Evolutionary conservation across 2,329 filamentous ascomycete genomes (phyloP), one percentile per base, ranked within the genome.

Genomic region (Colletotrichum sublineola): DNA sequence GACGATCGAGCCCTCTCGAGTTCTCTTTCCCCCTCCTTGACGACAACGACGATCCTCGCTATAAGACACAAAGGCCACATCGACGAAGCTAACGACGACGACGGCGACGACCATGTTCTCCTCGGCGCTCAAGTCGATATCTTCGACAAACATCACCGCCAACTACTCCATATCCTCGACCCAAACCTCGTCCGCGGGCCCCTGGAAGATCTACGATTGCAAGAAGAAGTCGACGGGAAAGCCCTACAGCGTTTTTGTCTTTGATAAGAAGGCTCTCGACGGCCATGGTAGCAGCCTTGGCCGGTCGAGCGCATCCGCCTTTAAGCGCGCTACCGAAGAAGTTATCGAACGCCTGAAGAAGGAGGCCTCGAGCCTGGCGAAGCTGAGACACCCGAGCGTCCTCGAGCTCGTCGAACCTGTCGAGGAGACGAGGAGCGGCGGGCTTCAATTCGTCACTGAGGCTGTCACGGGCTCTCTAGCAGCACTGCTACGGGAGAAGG

Each of bases 161-260:
- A 97, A 97, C 84, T 99, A 99, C 83, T 90, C 93, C 76, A 87
- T 98, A 75, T 92, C 94, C 31, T 87, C 91, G 36, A 90, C 90
- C 72, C 89, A 93, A 14, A 92, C 90, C n/a, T 93, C 94, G 63
- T 90, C 90, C 64, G 94, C 95, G 20, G 96, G 96, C 24, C 94
- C 95, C 71, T 99, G 96, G 96, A 97, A 95, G 85, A 96, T 99
- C 78, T 96, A 96, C 87, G 95, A 98, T 84, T 95, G 94, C 71
- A 98, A 97, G 86, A 97, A 97, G 85, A 98, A 98, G 84, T 94
- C 93, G 40, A 97, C 95, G 0, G 94, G 94, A 76, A 97, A 96
- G 81, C 82, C 92, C 9, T 96, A 92, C 67, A 98, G 95, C 20
- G 91, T 98, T 76, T 99, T 98, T 78, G 91, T 98, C 75, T 98